Conservation (phyloP, 805 yeast genomes). For the Metschnikowia drakensbergensis region DNA sequence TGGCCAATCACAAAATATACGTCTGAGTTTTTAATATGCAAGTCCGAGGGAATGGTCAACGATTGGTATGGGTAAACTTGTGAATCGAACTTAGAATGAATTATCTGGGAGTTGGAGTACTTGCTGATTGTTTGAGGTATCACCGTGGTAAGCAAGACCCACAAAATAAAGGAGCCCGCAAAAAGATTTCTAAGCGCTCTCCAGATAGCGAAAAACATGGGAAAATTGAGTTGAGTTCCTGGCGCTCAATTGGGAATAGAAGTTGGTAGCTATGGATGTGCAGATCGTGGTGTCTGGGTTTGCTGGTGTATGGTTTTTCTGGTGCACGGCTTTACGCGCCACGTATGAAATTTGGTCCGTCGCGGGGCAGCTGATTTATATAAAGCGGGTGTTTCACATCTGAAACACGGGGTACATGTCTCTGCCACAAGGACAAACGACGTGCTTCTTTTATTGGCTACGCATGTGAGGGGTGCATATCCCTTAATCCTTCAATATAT, state of each 20-base stretch:
- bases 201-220: constrained; percentile 12
- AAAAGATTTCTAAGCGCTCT: constrained; percentile 14
- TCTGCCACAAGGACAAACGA: not conserved
- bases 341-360: not conserved
- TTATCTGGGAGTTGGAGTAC: constrained; percentile 28
- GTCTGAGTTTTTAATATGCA: constrained; percentile 30
- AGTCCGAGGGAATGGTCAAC: constrained; percentile 32
- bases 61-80: constrained; percentile 33
- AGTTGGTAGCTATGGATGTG: not conserved
- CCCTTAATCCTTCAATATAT: not conserved
- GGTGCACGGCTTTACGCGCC: not conserved
- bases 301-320: not conserved
- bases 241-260: not conserved
- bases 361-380: not conserved
- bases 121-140: constrained; percentile 36
- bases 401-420: not conserved
- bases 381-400: not conserved
- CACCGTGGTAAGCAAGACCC: constrained; percentile 39
- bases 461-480: not conserved
- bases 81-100: constrained; percentile 22
- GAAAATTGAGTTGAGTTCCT: not conserved
- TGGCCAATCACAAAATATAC: constrained; percentile 74
- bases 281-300: not conserved
- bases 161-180: constrained; percentile 27
- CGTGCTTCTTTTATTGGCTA: too few relatives aligned